phyloP scores from a whole-genome alignment of 2,329 filamentous ascomycete species.

The Pyrenophora graminea region DNA sequence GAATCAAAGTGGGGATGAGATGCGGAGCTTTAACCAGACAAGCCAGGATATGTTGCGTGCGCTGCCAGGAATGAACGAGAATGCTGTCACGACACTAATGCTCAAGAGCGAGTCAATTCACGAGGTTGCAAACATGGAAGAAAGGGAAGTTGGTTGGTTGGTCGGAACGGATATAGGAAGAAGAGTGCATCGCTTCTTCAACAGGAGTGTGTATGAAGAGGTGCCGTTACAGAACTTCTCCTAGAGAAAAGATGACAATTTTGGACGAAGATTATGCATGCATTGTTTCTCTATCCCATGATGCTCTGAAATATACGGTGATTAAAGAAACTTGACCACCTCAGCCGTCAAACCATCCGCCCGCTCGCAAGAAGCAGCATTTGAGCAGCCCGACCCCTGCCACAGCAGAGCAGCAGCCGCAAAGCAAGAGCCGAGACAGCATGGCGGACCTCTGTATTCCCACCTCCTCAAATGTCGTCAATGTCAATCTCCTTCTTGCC shows the following conservation, averaged over 20 bases:
- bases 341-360: constrained; percentile 32
- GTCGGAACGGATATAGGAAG: constrained; percentile 78
- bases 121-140: constrained; percentile 85
- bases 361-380: constrained; percentile 47
- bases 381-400: constrained; percentile 41
- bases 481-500: constrained; percentile 85
- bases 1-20: constrained; percentile 56
- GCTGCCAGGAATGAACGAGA: constrained; percentile 77
- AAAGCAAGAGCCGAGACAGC: constrained; percentile 36
- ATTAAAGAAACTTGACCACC: background rate
- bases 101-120: constrained; percentile 74
- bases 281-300: constrained; percentile 8
- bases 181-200: constrained; percentile 82
- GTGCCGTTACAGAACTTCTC: constrained; percentile 29
- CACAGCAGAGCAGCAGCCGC: constrained; percentile 20
- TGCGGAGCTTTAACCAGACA: constrained; percentile 77
- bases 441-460: constrained; percentile 40
- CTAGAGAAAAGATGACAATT: background rate
- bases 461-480: constrained; percentile 75
- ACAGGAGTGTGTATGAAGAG: constrained; percentile 57
- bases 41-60: constrained; percentile 88
- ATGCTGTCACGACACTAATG: constrained; percentile 74
- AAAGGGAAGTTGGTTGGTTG: constrained; percentile 70
- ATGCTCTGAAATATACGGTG: background rate
- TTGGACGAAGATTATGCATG: constrained; percentile 5